Base-by-base conservation (phyloP, 768 basidiomycete species). In the Leccinum olivaceopallidum region DNA sequence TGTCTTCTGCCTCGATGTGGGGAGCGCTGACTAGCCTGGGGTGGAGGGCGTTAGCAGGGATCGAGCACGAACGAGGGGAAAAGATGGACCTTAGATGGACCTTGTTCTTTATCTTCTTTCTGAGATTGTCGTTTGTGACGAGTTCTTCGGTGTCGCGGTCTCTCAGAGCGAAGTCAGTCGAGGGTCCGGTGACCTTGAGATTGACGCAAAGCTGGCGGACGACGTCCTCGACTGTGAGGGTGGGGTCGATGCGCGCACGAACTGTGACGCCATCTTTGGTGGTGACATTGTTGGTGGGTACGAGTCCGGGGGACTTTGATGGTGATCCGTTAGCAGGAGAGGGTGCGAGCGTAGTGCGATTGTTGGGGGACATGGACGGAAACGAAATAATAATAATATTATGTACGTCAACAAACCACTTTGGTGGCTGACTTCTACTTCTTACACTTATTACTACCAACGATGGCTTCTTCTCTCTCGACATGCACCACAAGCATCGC, bases 61-160 rank as follows among this genome's bases (percentile, higher is more conserved):
- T 12, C 26, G 39, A 9, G 22, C 6, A 55, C 1, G 26, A 50
- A 48, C 24, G 32, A 30, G 13, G 47, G 20, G 44, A 30, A 12
- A 59, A 34, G 36, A 75, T 84, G 65, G 70, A 94, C 92, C 87
- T 93, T 58, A 95, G 78, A 68, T 89, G 86, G 53, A 81, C 83
- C 73, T 90, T 94, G 44, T 81, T 80, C 75, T 83, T 89, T 65
- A 95, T 91, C 78, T 89, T 90, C 76, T 83, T 86, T 70, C 86
- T 81, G 68, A 97, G 71, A 70, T 95, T 95, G 64, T 94, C 92
- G 67, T 90, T 89, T 28, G 92, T 95, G 18, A 97, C 88, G 52
- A 95, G 75, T 64, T 91, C 91, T 61, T 90, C 90, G 16, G 81
- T 84, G 65, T 92, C 90, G 26, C 74, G 74, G 70, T 95, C 92